These are phyloP conservation scores for Zhuliangozyma blackwelliae DNA, from an alignment of 1,139 yeast species.

Conservation along the genomic window DNA sequence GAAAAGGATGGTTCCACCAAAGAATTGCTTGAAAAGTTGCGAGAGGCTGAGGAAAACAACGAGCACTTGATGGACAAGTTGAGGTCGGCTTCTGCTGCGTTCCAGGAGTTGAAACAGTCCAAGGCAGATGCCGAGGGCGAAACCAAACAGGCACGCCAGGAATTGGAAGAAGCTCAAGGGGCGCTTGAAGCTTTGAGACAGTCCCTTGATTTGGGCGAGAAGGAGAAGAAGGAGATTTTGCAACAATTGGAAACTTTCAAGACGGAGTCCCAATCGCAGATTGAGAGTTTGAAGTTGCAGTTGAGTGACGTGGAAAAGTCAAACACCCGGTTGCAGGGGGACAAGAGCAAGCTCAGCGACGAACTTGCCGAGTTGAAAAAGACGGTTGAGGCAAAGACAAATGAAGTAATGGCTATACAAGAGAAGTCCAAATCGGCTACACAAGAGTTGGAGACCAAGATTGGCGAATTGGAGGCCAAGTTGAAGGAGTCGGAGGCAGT, in stretches of 20 bases:
- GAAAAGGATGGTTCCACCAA: constrained; percentile 14
- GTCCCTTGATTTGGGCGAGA: constrained; percentile 4
- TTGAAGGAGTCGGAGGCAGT: constrained; percentile 1
- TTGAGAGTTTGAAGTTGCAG: constrained; percentile 3
- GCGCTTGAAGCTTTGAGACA: constrained; percentile 11
- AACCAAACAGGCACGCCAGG: constrained; percentile 3
- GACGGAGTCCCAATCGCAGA: neutral
- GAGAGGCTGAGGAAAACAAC: constrained; percentile 33
- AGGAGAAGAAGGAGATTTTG: constrained; percentile 6
- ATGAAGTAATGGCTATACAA: constrained; percentile 11
- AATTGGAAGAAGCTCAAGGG: constrained; percentile 1
- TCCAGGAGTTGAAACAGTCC: constrained; percentile 34
- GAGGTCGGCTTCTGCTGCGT: constrained; percentile 43
- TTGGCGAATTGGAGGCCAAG: constrained; percentile 13
- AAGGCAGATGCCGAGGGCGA: constrained; percentile 16
- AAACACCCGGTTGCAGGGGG: neutral
- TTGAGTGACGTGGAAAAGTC: constrained; percentile 1
- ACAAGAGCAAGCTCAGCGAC: constrained; percentile 14
- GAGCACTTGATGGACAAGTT: constrained; percentile 41
- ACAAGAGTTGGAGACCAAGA: constrained; percentile 8
- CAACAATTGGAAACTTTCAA: constrained; percentile 6
- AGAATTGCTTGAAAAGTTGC: constrained; percentile 18
- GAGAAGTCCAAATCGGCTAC: constrained; percentile 8
- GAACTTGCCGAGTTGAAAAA: constrained; percentile 8
- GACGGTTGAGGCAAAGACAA: constrained; percentile 3